Evolutionary conservation across 2,329 filamentous ascomycete genomes (phyloP).

Genomic region (Fusarium sp.): DNA sequence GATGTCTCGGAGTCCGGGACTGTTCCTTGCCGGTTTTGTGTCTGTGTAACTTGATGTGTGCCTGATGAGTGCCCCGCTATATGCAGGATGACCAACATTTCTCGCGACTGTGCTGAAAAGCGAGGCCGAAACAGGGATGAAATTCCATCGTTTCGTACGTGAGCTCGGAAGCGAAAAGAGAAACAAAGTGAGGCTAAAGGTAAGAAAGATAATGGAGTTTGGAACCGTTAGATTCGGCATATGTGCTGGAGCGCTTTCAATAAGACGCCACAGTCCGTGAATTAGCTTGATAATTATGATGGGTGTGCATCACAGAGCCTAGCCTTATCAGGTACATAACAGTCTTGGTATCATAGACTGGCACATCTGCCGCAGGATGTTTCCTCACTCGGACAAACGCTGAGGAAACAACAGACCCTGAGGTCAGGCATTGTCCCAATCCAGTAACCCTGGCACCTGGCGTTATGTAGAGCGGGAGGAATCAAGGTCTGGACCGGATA

Average conservation of each 20-base stretch:
- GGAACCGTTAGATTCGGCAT: background rate
- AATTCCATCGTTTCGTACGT: accelerated
- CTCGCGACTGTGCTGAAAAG: slow-evolving; percentile 19
- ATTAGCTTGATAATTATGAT: background rate
- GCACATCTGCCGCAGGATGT: background rate
- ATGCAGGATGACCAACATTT: background rate
- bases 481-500: background rate
- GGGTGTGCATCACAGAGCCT: background rate
- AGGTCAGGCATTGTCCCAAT: background rate
- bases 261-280: background rate
- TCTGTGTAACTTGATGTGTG: background rate
- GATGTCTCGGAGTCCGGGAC: slow-evolving; percentile 11
- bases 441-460: background rate
- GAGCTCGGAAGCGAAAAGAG: accelerated
- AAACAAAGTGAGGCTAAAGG: no score
- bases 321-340: background rate
- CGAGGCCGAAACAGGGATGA: slow-evolving; percentile 17
- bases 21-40: background rate
- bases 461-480: background rate
- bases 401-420: background rate
- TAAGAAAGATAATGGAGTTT: accelerated
- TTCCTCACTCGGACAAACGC: background rate
- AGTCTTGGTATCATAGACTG: background rate
- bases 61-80: background rate
- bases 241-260: background rate